Percentiles rank a stretch among this genome's conserved stretches.
phyloP scores from a whole-genome alignment of 768 basidiomycete genomes.

The Lentinula raphanica region DNA sequence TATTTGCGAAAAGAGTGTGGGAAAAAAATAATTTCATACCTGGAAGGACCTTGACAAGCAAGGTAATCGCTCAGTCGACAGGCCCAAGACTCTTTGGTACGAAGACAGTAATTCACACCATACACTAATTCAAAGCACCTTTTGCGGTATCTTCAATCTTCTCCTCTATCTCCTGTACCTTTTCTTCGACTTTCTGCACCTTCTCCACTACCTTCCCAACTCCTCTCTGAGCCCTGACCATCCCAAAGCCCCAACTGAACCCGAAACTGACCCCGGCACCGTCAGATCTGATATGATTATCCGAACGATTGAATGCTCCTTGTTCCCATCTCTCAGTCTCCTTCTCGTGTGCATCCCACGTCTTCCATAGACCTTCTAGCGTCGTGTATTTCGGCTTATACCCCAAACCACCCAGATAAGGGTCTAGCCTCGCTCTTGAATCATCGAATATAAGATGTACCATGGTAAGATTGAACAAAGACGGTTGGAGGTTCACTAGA shows the following conservation, averaged over 20 bases:
- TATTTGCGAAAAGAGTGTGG: too few relatives aligned
- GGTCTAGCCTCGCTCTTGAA: slow-evolving; percentile 52
- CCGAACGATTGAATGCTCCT: slow-evolving; percentile 21
- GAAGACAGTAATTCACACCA: too few relatives aligned
- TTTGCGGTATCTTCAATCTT: neutral
- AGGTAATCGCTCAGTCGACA: too few relatives aligned
- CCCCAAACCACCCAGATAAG: slow-evolving; percentile 57
- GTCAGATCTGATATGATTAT: slow-evolving; percentile 28
- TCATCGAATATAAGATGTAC: slow-evolving; percentile 62
- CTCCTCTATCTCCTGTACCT: neutral
- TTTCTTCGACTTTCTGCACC: neutral
- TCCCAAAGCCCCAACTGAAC: slow-evolving; percentile 39
- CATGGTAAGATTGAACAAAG: slow-evolving; percentile 47
- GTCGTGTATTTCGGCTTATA: slow-evolving; percentile 57
- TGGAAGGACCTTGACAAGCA: too few relatives aligned
- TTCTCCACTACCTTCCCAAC: slow-evolving; percentile 6
- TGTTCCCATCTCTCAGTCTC: slow-evolving; percentile 6
- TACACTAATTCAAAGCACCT: neutral
- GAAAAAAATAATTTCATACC: too few relatives aligned
- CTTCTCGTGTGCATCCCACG: slow-evolving; percentile 42
- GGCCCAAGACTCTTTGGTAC: too few relatives aligned
- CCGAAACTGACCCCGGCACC: slow-evolving; percentile 43
- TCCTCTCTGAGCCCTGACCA: slow-evolving; percentile 12
- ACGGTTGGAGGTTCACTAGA: slow-evolving; percentile 52
- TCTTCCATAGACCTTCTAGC: slow-evolving; percentile 52